Base-by-base conservation (phyloP, 75 land plant genomes). In the Cupressus sempervirens region DNA sequence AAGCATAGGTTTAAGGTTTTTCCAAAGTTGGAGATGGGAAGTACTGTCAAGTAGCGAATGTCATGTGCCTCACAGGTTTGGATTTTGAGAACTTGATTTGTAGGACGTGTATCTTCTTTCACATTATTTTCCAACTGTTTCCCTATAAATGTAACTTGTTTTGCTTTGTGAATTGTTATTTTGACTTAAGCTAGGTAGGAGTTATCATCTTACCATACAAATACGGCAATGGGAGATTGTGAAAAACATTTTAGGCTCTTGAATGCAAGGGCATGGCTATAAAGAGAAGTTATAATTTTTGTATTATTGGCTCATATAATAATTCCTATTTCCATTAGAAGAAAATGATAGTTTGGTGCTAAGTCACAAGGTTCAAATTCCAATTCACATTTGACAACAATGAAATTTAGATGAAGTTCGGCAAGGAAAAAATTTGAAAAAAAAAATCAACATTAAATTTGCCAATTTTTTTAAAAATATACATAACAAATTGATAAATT, bases 11-110 rank as follows among this genome's bases (percentile, higher is more conserved):
- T 98, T 85, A 91, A 87, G 87, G 91, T 96, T 89, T 88, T 87
- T 86, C 96, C 98, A 43, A 95, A 94, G 85, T 74, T 92, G 80
- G 99, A 98, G 82, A 85, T 92, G 40, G 91, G 99, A 86, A 94
- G 93, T 85, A 50, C 89, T 56, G 86, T 98, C 67, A 84, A 56
- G 74, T 89, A 88, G 14, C 99, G 96, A 73, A 84, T 89, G 70
- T 82, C 82, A 15, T 98, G 99, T 81, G 96, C 94, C 15, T 94
- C 95, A 10, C 86, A 91, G 95, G 98, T 94, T 70, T 84, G 48
- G 76, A 35, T 43, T 10, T 45, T 11, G 9, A 29, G 12, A 26
- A 50, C 32, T 76, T 76, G 38, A 38, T 43, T 11, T 79, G 48
- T 79, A 45, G 3, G 12, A 13, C 43, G n/a, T 45, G n/a, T 18